Base-by-base conservation (phyloP, 768 basidiomycete species). In the Mrakia gelida region DNA sequence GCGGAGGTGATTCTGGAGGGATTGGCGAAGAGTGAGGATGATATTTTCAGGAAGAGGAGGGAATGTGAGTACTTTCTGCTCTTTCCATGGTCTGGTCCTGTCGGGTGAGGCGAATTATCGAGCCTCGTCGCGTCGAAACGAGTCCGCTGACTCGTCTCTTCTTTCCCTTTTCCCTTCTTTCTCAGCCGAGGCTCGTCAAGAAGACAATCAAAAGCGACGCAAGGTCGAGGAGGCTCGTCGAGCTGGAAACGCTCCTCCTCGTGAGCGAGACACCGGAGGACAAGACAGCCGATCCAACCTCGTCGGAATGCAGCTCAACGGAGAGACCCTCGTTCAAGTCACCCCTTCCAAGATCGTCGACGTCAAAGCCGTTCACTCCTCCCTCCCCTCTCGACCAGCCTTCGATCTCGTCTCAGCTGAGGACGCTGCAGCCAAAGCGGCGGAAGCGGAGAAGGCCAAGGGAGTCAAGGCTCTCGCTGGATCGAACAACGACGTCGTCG, bases 1-100 rank as follows among this genome's bases (percentile, higher is more conserved):
- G 93, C 91, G 70, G 92, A 97, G 86, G 90, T 98, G 82, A 97
- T 99, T 82, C 89, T 99, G 84, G 93, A 96, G 84, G 95, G 95
- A 79, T 87, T 99, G 80, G 95, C 96, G n/a, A 88, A 88, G 84
- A 87, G 92, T 83, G 97, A 99, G 86, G 94, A 96, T 86, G 95
- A 94, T 70, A 98, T 99, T 81, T 98, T 99, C 86, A 87, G 91
- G 82, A 89, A 89, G 83, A 88, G 96, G 83, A 92, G 92, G 86
- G 95, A 98, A 90, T 88, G 95, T 96, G 83, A 85, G 91, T 52
- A 21, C 18, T 88, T 82, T 26, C 78, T 79, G 45, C 62, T 80
- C 59, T 26, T 7, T 3, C 73, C 80, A 77, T 71, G 73, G 72
- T 78, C 78, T 78, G 75, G 9, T 52, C 49, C 49, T 21, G 15